Evolutionary conservation across 257 asterid genomes (phyloP).

Genomic region (Coffea eugenioides): DNA sequence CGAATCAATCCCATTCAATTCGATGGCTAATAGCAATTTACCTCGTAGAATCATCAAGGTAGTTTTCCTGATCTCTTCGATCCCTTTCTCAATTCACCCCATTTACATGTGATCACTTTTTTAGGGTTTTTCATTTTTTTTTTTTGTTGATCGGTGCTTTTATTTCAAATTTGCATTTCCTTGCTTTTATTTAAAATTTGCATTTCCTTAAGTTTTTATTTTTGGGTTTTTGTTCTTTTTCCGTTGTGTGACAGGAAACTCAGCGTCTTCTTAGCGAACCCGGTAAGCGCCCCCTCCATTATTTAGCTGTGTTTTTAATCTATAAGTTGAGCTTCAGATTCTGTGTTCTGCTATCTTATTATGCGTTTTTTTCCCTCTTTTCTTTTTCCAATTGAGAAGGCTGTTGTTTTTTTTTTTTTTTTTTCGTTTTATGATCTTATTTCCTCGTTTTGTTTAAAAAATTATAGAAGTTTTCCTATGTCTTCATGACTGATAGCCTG

Average conservation of each 20-base stretch:
- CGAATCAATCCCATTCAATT: conserved; percentile 29
- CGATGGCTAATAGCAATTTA: conserved; percentile 59
- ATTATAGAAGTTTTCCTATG: not conserved
- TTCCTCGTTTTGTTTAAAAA: not conserved
- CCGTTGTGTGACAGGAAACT: conserved; percentile 61
- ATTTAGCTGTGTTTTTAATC: not conserved
- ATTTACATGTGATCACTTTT: conserved; percentile 18
- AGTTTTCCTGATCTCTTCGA: conserved; percentile 55
- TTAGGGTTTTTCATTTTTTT: conserved; percentile 13
- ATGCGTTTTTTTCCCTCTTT: too few species aligned
- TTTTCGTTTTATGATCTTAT: not conserved
- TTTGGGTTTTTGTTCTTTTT: conserved; percentile 9
- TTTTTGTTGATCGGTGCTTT: conserved; percentile 5
- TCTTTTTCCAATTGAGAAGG: not conserved
- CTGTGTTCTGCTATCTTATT: not conserved
- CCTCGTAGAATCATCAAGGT: conserved; percentile 82
- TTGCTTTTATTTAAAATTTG: conserved; percentile 12
- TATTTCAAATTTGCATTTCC: conserved; percentile 7
- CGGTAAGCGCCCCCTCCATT: conserved; percentile 39
- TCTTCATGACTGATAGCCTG: not conserved
- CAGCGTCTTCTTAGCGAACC: conserved; percentile 99
- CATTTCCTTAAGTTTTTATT: conserved; percentile 15
- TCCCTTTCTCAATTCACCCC: conserved; percentile 40
- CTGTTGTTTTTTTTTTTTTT: not conserved
- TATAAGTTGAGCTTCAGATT: not conserved